Conservation (phyloP, 2,329 filamentous ascomycete species). For the Aspergillus pseudoterreus region DNA sequence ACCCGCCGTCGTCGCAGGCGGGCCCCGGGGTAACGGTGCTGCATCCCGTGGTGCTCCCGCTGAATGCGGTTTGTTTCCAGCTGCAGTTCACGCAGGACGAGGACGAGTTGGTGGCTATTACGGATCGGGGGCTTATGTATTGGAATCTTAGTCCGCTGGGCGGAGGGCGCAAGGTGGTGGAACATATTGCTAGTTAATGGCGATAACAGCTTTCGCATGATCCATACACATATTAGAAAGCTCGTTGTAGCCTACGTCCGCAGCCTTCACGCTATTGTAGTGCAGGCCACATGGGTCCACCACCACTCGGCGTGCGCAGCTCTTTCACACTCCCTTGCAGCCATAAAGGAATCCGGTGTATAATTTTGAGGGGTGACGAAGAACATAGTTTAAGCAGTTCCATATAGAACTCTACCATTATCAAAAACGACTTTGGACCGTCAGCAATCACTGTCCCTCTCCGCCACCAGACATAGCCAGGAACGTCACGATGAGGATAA, state of each 20-base stretch:
- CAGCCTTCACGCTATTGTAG: no score
- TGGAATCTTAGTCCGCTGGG: slow-evolving; percentile 33
- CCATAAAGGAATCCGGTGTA: no score
- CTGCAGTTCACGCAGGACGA: slow-evolving; percentile 32
- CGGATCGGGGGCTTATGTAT: slow-evolving; percentile 39
- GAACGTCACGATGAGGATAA: slow-evolving; percentile 40
- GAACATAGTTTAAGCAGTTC: no score
- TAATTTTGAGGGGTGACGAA: no score
- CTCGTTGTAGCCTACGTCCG: no score
- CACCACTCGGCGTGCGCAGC: no score
- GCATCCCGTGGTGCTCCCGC: slow-evolving; percentile 29
- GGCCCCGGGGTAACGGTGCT: slow-evolving; percentile 24
- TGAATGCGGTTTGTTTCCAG: slow-evolving; percentile 38
- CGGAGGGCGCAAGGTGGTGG: slow-evolving; percentile 17
- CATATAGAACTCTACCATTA: no score
- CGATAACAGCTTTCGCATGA: no score
- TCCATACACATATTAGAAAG: no score
- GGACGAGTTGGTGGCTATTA: slow-evolving; percentile 39
- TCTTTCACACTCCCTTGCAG: no score
- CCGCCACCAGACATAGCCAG: slow-evolving; percentile 41
- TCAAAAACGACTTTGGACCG: no score
- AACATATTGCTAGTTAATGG: not conserved
- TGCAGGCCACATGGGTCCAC: no score
- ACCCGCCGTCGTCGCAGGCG: slow-evolving; percentile 27
- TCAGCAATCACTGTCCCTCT: slow-evolving; percentile 21